Conservation (phyloP, 352 stramenopile species). For the Globisporangium acanthophoron region DNA sequence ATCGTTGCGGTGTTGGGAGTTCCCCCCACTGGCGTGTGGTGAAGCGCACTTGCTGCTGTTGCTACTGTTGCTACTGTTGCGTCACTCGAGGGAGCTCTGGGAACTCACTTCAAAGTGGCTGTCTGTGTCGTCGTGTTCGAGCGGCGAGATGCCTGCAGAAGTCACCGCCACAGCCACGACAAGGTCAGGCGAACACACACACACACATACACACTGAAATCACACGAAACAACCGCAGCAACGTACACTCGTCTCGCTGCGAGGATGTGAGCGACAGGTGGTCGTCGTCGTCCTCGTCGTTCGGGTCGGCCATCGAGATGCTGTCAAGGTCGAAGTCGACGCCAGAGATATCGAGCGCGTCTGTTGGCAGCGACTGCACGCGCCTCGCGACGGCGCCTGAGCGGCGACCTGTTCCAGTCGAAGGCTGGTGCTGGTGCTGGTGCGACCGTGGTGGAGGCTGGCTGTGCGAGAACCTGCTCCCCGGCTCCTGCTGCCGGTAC, state of each 20-base stretch:
- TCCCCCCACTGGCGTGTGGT: no score
- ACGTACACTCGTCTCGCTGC: slow-evolving; percentile 67
- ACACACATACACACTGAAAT: neutral
- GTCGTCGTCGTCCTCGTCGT: slow-evolving; percentile 43
- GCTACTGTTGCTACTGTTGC: neutral
- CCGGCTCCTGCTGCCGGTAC: slow-evolving; percentile 9
- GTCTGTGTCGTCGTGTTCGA: slow-evolving; percentile 69
- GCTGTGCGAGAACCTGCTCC: slow-evolving; percentile 17
- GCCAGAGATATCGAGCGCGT: slow-evolving; percentile 43
- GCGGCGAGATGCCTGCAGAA: slow-evolving; percentile 60
- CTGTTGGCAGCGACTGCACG: slow-evolving; percentile 51
- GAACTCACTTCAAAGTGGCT: slow-evolving; percentile 85
- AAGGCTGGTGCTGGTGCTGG: slow-evolving; percentile 1
- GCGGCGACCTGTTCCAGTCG: neutral
- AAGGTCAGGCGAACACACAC: slow-evolving; percentile 4
- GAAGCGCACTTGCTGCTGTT: neutral
- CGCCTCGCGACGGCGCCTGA: slow-evolving; percentile 31
- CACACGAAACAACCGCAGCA: neutral
- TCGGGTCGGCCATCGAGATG: slow-evolving; percentile 60
- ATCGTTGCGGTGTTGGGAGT: no score
- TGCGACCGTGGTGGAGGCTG: slow-evolving; percentile 22
- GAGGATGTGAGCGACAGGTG: slow-evolving; percentile 71
- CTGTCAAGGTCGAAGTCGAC: slow-evolving; percentile 82
- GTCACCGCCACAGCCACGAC: neutral
- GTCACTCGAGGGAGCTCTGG: slow-evolving; percentile 57